Evolutionary conservation across 1,139 yeast genomes (phyloP).

Genomic region (Dujonia santamariae): DNA sequence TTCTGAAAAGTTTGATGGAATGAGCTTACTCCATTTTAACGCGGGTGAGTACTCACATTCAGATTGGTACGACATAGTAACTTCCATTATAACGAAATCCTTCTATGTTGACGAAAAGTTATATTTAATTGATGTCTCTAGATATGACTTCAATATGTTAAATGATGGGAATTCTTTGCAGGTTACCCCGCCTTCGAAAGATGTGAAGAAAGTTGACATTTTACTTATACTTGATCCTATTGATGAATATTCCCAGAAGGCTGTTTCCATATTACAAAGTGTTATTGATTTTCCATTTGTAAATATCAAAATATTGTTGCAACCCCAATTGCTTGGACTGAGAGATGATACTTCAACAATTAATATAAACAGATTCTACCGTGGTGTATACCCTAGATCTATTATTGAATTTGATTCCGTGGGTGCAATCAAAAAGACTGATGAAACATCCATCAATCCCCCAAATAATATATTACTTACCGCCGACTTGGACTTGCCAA

Average conservation of each 20-base stretch:
- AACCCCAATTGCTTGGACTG: conserved; percentile 44
- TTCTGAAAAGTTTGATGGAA: conserved; percentile 23
- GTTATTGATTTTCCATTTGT: conserved; percentile 42
- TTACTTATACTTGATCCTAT: conserved; percentile 69
- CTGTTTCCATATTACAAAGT: conserved; percentile 48
- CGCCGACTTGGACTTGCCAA: conserved; percentile 60
- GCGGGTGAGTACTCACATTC: conserved; percentile 10
- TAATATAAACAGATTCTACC: conserved; percentile 59
- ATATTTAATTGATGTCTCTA: conserved; percentile 35
- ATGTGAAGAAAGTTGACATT: conserved; percentile 42
- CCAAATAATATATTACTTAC: conserved; percentile 53
- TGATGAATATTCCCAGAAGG: conserved; percentile 63
- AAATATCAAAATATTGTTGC: conserved; percentile 52
- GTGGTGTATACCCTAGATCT: conserved; percentile 38
- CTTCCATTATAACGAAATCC: conserved; percentile 43
- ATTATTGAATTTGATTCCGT: conserved; percentile 36
- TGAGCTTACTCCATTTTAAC: conserved; percentile 21
- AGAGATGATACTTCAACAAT: conserved; percentile 26
- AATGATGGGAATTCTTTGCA: conserved; percentile 30
- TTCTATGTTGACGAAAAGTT: conserved; percentile 39
- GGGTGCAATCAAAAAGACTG: conserved; percentile 25
- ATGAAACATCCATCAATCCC: conserved; percentile 22
- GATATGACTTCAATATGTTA: conserved; percentile 42
- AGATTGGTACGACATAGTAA: conserved; percentile 50
- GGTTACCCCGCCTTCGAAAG: conserved; percentile 18